Evolutionary conservation across 495 filamentous ascomycete species (phyloP).

Genomic region (Annulohypoxylon maeteangense): DNA sequence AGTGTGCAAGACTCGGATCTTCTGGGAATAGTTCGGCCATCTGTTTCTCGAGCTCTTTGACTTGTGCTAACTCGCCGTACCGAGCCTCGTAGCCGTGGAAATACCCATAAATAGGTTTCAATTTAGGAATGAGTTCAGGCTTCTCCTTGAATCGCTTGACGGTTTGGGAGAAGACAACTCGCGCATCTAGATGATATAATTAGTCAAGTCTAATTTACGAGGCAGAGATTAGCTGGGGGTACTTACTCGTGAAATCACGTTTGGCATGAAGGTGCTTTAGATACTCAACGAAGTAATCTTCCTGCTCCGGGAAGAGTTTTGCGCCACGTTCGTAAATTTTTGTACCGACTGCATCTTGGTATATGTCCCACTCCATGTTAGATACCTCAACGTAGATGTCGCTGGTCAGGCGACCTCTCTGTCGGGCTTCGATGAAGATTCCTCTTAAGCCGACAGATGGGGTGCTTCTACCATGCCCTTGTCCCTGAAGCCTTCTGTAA

Average conservation of each 20-base stretch:
- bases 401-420: conserved; percentile 84
- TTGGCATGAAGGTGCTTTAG: conserved; percentile 90
- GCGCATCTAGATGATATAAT: conserved; percentile 72
- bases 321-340: conserved; percentile 96
- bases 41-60: conserved; percentile 87
- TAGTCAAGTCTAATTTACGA: neutral
- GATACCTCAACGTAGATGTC: conserved; percentile 95
- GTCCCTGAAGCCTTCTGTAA: conserved; percentile 93
- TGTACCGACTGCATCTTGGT: conserved; percentile 88
- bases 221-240: neutral
- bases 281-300: conserved; percentile 90
- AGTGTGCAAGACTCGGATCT: conserved; percentile 78
- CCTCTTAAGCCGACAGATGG: conserved; percentile 80
- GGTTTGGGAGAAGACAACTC: conserved; percentile 93
- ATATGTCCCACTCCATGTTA: conserved; percentile 92
- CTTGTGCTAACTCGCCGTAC: conserved; percentile 89
- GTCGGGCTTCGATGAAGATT: conserved; percentile 87
- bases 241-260: conserved; percentile 93
- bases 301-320: conserved; percentile 91
- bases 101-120: conserved; percentile 85
- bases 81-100: conserved; percentile 96
- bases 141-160: conserved; percentile 80
- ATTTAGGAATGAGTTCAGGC: conserved; percentile 74
- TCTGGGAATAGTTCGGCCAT: conserved; percentile 93
- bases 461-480: conserved; percentile 72